phyloP scores from a whole-genome alignment of 371 early-diverging fungal species.

The Mucor ambiguus region DNA sequence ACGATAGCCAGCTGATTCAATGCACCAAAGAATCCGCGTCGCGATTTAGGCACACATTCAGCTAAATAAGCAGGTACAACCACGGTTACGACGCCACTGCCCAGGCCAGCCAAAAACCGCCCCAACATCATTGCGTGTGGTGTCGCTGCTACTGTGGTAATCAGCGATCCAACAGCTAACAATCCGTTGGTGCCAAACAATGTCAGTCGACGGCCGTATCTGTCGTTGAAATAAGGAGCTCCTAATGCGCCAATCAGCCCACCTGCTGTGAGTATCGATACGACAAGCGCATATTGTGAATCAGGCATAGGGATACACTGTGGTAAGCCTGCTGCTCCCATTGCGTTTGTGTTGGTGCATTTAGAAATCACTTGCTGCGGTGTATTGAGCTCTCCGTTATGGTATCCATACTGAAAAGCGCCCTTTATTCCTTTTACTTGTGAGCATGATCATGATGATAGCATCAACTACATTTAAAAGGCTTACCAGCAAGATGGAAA shows the following conservation, averaged over 20 bases:
- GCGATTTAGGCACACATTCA: constrained; percentile 77
- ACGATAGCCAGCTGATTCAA: constrained; percentile 88
- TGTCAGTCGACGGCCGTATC: constrained; percentile 73
- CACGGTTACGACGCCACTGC: constrained; percentile 80
- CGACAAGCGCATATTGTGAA: constrained; percentile 68
- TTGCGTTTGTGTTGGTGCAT: constrained; percentile 37
- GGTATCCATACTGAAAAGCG: constrained; percentile 83
- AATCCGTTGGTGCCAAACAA: constrained; percentile 68
- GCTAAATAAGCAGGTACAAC: constrained; percentile 87
- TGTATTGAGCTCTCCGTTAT: constrained; percentile 82
- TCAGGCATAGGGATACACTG: constrained; percentile 85
- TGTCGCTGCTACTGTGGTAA: constrained; percentile 63
- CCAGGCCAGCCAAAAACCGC: constrained; percentile 86
- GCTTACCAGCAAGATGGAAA: constrained; percentile 43
- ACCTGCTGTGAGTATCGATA: constrained; percentile 75
- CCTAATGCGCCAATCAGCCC: constrained; percentile 84
- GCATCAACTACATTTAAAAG: neutral
- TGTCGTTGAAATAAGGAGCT: constrained; percentile 70
- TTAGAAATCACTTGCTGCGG: constrained; percentile 72
- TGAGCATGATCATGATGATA: neutral
- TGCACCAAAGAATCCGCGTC: constrained; percentile 80
- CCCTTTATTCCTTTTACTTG: constrained; percentile 24
- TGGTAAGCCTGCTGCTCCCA: constrained; percentile 45
- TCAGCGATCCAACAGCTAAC: constrained; percentile 63
- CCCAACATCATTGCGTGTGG: constrained; percentile 65